phyloP scores from a whole-genome alignment of 495 filamentous ascomycete genomes.

The Elaphomyces granulatus region DNA sequence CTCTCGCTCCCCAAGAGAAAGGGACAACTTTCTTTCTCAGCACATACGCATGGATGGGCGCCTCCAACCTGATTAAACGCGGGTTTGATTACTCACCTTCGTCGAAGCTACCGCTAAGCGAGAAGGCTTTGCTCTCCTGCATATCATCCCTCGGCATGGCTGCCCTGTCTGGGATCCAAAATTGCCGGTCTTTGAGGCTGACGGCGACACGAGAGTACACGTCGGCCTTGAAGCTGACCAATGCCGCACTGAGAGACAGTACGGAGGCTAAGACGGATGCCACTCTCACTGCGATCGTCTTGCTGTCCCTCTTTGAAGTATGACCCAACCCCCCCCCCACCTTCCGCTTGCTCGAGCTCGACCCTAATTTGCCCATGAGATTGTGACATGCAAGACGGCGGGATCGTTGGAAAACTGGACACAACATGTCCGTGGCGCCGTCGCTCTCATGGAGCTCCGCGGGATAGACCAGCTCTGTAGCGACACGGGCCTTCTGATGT shows the following conservation, averaged over 20 bases:
- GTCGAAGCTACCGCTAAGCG: not conserved
- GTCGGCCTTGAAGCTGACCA: conserved; percentile 33
- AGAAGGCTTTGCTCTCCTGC: conserved; percentile 27
- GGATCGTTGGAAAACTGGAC: conserved; percentile 1
- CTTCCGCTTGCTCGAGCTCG: not conserved
- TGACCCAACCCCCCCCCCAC: conserved; percentile 9
- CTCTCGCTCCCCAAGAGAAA: not conserved
- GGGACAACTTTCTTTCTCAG: not conserved
- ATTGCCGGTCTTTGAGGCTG: conserved; percentile 19
- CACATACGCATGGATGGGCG: not conserved
- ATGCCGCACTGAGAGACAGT: conserved; percentile 37
- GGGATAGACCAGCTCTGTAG: conserved; percentile 42
- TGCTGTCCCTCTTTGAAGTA: conserved; percentile 39
- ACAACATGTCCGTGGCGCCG: conserved; percentile 43
- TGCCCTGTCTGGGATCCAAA: conserved; percentile 30
- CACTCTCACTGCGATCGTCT: conserved; percentile 46
- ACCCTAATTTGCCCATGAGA: not conserved
- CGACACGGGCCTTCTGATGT: conserved; percentile 40
- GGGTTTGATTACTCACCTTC: not conserved
- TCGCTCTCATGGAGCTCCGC: conserved; percentile 40
- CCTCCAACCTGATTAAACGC: not conserved
- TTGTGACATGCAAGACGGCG: conserved; percentile 1
- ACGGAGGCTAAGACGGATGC: conserved; percentile 43
- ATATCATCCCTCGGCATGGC: conserved; percentile 38
- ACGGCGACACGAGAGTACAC: conserved; percentile 34